Evolutionary conservation across 768 basidiomycete species (phyloP).

Genomic region (Tylopilus plumbeoviolaceoides): DNA sequence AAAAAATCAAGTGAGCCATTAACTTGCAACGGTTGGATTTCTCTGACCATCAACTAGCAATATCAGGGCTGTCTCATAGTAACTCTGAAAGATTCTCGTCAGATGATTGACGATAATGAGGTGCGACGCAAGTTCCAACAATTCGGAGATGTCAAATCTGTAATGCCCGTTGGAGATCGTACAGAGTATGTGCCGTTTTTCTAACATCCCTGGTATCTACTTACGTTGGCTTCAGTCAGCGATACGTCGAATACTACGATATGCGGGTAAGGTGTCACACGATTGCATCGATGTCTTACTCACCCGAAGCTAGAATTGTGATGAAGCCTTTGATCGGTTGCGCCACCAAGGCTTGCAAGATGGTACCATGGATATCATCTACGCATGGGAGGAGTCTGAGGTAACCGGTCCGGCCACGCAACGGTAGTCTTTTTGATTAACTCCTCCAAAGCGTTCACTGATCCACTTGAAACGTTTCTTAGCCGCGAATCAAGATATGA

Average conservation of each 20-base stretch:
- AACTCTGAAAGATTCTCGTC: slow-evolving; percentile 66
- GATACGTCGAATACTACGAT: slow-evolving; percentile 93
- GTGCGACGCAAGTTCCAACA: slow-evolving; percentile 82
- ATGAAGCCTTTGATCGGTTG: slow-evolving; percentile 75
- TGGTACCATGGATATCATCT: slow-evolving; percentile 83
- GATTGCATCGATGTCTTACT: slow-evolving; percentile 4
- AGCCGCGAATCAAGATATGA: slow-evolving; percentile 35
- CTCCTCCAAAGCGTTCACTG: slow-evolving; percentile 1
- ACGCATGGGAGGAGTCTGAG: slow-evolving; percentile 77
- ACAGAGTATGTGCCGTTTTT: slow-evolving; percentile 43
- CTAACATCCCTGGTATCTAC: neutral
- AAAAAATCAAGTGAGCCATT: slow-evolving; percentile 71
- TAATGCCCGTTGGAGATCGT: slow-evolving; percentile 62
- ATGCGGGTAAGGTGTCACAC: slow-evolving; percentile 53
- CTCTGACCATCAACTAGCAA: slow-evolving; percentile 41
- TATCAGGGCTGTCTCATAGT: slow-evolving; percentile 84
- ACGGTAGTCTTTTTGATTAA: slow-evolving; percentile 26
- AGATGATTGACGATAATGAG: slow-evolving; percentile 78
- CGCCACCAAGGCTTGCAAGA: slow-evolving; percentile 77
- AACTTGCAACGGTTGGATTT: neutral
- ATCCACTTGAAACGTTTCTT: neutral
- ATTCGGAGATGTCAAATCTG: slow-evolving; percentile 85
- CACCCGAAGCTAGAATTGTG: slow-evolving; percentile 51
- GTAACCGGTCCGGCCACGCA: slow-evolving; percentile 44
- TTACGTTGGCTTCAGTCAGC: slow-evolving; percentile 52